Base-by-base conservation (phyloP, 192 early-diverging fungal species). In the Glomus cerebriforme region DNA sequence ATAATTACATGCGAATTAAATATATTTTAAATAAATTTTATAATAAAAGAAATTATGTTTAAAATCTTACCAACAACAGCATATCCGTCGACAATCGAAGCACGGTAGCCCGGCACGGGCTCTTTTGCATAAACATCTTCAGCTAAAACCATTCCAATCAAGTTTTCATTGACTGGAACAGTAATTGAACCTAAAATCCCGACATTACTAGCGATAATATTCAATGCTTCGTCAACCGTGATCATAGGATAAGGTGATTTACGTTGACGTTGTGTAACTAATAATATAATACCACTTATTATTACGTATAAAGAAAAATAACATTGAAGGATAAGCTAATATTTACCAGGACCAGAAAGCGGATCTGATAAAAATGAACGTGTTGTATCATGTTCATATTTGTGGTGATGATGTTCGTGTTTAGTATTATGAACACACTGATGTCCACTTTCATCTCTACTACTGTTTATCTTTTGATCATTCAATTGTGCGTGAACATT, bases 71-170 rank as follows among this genome's bases (percentile, higher is more conserved):
- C 85, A 79, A 92, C 80, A 47, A 99, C 93, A 2, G 97, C 96
- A 83, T 99, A 99, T 17, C 97, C 97, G 84, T 99, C 97, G 37
- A 99, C 91, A 35, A 96, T 91, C 0, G 94, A 93, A 12, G 97
- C 96, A 2, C 91, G 88, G 79, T 93, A 98, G 12, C 85, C 93
- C 3, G 97, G 97, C 2, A 99, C 95, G 59, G 89, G 82, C 65
- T 95, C 93, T 19, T 59, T 77, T 1, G 94, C 90, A 1, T 85
- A 63, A 0, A 96, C 92, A 83, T 96, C 94, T 80, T 91, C 84
- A 7, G 93, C 94, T 9, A 97, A 73, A 22, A 95, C 88, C 45
- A 88, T 87, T 1, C 94, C 93, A 19, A 90, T 69, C 43, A 93
- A 75, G 2, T 79, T 78, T 64, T 85, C 80, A 24, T 86, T 66